Base-by-base conservation (phyloP, 495 filamentous ascomycete species). In the Neurospora sp. region DNA sequence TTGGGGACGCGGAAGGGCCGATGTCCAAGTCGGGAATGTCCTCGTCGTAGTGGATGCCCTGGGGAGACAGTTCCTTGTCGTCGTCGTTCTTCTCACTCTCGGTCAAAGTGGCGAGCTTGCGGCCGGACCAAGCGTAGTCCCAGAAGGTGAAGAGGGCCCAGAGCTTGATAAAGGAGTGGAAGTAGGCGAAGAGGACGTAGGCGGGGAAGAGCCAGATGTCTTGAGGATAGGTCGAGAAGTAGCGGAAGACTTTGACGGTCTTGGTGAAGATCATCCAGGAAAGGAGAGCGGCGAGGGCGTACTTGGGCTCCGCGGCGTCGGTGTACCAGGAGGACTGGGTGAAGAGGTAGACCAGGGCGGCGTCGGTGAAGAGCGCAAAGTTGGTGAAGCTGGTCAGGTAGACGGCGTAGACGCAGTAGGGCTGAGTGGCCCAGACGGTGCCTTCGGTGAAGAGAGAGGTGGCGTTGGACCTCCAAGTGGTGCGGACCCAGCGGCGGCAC, bases 391-490 rank as follows among this genome's bases (percentile, higher is more conserved):
- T 85, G 8, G 87, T 87, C 66, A 90, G 76, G 74, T 89, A 87
- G 66, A 91, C 86, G 38, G 89, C 86, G 74, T 89, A 92, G 7
- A 86, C 84, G 76, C 85, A 88, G 85, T 88, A 92, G 2, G 88
- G 88, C 71, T 91, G 87, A 53, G 76, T 77, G 27, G 70, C 40
- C 76, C 75, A 78, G 18, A 79, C 73, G 44, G 48, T 73, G 40
- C 76, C 61, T 39, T 76, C 88, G 9, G 82, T 81, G 71, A 89
- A 82, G 71, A 91, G 81, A 70, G 83, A 87, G 35, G 83, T 86
- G 20, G 84, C 75, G 78, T 91, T 91, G 78, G 85, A 89, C 7
- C 90, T 83, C 88, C 88, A 92, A 44, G 88, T 92, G 12, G 88
- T 92, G 20, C 90, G 85, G 0, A 84, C 82, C 89, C 89, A 91